Conservation (phyloP, 2,329 filamentous ascomycete genomes). For the Trichophyton equinum region DNA sequence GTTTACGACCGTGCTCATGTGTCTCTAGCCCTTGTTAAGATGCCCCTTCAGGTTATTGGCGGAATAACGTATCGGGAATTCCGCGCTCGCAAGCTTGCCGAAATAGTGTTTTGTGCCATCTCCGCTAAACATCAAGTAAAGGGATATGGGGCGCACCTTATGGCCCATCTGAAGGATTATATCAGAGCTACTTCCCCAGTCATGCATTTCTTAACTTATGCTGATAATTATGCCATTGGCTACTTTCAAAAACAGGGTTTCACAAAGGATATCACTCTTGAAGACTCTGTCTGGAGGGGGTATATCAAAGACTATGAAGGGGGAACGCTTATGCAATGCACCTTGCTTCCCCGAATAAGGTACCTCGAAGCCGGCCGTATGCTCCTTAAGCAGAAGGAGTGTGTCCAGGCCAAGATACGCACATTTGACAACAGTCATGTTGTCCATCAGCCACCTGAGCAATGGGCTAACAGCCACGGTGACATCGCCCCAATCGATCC, state of each 20-base stretch:
- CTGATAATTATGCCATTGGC: constrained; percentile 96
- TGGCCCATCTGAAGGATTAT: constrained; percentile 96
- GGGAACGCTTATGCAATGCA: constrained; percentile 98
- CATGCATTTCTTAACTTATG: constrained; percentile 98
- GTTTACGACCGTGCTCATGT: constrained; percentile 95
- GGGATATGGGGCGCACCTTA: constrained; percentile 92
- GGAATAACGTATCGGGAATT: constrained; percentile 96
- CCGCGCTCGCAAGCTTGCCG: constrained; percentile 80
- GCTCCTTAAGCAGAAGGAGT: constrained; percentile 94
- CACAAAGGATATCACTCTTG: constrained; percentile 93
- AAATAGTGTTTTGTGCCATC: constrained; percentile 98
- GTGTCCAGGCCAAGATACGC: constrained; percentile 85
- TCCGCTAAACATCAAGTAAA: constrained; percentile 97
- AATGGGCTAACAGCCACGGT: constrained; percentile 59
- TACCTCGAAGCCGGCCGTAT: constrained; percentile 89
- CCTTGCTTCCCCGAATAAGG: constrained; percentile 86
- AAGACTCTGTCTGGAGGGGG: constrained; percentile 89
- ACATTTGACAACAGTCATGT: constrained; percentile 80
- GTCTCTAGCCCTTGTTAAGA: constrained; percentile 95
- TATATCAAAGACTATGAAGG: constrained; percentile 99
- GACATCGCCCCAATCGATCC: constrained; percentile 64
- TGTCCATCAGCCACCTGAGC: constrained; percentile 69
- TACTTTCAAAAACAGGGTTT: constrained; percentile 99
- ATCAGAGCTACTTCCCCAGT: constrained; percentile 93
- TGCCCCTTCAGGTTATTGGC: constrained; percentile 79